Conservation (phyloP, 2,329 filamentous ascomycete species). For the Lomentospora prolificans region DNA sequence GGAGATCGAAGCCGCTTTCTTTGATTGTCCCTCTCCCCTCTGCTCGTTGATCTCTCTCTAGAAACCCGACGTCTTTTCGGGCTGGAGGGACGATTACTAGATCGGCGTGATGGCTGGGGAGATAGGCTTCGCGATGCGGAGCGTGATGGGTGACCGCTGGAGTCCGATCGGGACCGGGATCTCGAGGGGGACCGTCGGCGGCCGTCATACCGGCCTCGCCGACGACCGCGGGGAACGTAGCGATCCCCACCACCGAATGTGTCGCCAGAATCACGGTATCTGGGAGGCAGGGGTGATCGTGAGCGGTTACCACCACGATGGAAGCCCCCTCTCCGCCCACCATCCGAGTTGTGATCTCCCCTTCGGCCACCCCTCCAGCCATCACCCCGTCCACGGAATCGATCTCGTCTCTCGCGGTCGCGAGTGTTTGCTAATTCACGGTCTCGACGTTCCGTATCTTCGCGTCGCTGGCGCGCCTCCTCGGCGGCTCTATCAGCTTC, state of each 20-base stretch:
- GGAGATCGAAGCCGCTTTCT: conserved; percentile 26
- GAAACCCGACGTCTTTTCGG: conserved; percentile 10
- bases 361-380: conserved; percentile 41
- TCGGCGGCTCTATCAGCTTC: conserved; percentile 76
- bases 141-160: conserved; percentile 15
- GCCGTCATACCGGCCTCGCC: conserved; percentile 25
- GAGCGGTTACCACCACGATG: conserved; percentile 36
- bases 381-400: conserved; percentile 41
- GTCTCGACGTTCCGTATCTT: conserved; percentile 62
- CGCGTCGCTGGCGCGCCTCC: conserved; percentile 59
- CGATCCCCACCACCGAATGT: conserved; percentile 28
- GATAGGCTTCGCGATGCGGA: conserved; percentile 16
- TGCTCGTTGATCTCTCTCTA: conserved; percentile 41
- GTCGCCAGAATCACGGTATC: conserved; percentile 31
- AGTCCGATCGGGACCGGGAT: conserved; percentile 27
- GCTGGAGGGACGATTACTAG: not conserved
- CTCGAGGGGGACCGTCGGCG: conserved; percentile 33
- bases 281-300: conserved; percentile 33
- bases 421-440: conserved; percentile 59
- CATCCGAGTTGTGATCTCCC: conserved; percentile 39
- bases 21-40: conserved; percentile 34
- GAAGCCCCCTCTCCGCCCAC: conserved; percentile 31
- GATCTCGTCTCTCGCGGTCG: conserved; percentile 50
- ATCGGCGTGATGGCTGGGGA: conserved; percentile 22
- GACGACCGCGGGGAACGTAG: conserved; percentile 41